Conservation (phyloP, 1,284 basidiomycete species). For the Heterobasidion annosum region DNA sequence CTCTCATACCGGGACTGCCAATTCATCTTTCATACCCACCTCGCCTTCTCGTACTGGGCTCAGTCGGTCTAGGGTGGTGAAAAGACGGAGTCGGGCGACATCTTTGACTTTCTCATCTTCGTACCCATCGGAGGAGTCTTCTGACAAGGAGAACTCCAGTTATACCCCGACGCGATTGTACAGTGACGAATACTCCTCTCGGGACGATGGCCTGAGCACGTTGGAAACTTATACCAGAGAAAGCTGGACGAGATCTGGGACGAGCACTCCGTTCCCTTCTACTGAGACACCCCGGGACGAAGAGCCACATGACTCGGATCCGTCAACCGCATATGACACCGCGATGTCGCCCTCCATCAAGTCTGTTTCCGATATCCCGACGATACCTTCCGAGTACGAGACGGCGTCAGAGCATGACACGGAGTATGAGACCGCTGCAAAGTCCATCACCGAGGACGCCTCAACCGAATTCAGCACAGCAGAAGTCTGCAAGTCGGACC, state of each 20-base stretch:
- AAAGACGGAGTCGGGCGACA: conserved; percentile 37
- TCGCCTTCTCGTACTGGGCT: conserved; percentile 29
- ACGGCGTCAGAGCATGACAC: conserved; percentile 39
- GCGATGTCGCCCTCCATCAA: conserved; percentile 29
- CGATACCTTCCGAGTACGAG: conserved; percentile 48
- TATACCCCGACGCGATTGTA: conserved; percentile 16
- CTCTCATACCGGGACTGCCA: conserved; percentile 30
- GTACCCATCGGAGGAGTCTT: conserved; percentile 27
- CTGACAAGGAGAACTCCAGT: conserved; percentile 49
- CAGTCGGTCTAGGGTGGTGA: conserved; percentile 48
- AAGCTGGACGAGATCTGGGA: conserved; percentile 15
- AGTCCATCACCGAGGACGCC: conserved; percentile 18
- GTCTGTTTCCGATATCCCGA: conserved; percentile 34
- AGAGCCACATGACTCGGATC: conserved; percentile 7
- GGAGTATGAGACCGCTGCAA: conserved; percentile 38
- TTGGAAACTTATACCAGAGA: conserved; percentile 13
- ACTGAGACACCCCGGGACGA: conserved; percentile 20
- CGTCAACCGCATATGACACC: conserved; percentile 21
- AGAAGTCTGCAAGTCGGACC: conserved; percentile 10
- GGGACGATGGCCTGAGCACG: conserved; percentile 19
- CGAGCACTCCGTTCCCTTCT: conserved; percentile 23
- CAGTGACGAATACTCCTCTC: conserved; percentile 12
- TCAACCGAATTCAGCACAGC: conserved; percentile 13
- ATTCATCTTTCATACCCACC: conserved; percentile 16
- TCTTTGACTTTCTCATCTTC: conserved; percentile 27